phyloP scores from a whole-genome alignment of 2,329 filamentous ascomycete species.

The Cryoendolithus antarcticus region DNA sequence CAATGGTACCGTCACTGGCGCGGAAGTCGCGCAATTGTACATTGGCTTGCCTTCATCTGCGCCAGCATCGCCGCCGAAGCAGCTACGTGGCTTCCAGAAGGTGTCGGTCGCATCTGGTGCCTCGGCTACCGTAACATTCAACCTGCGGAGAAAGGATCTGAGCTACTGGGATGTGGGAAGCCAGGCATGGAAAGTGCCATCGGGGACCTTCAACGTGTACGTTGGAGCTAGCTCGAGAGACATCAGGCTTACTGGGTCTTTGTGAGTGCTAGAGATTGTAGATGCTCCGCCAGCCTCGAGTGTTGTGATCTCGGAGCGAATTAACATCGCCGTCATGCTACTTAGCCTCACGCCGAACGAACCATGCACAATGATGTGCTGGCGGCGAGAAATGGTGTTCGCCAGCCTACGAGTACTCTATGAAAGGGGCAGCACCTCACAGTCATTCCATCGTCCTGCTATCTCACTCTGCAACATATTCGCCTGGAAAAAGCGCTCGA shows the following conservation, averaged over 20 bases:
- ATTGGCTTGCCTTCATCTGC: slow-evolving; percentile 17
- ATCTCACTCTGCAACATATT: too few species aligned
- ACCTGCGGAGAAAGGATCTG: slow-evolving; percentile 22
- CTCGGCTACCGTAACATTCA: slow-evolving; percentile 12
- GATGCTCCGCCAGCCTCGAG: too few species aligned
- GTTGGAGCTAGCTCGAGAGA: slow-evolving; percentile 14
- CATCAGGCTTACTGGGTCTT: slow-evolving; percentile 6
- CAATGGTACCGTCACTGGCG: slow-evolving; percentile 33
- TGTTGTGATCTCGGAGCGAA: too few species aligned
- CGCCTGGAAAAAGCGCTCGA: too few species aligned
- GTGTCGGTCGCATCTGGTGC: slow-evolving; percentile 17
- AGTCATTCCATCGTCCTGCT: too few species aligned
- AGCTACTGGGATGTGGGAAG: slow-evolving; percentile 24
- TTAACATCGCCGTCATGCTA: too few species aligned
- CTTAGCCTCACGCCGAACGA: too few species aligned
- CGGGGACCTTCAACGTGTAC: slow-evolving; percentile 19
- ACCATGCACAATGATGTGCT: too few species aligned
- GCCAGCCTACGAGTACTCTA: too few species aligned
- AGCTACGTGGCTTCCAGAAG: slow-evolving; percentile 18
- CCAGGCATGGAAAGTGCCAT: slow-evolving; percentile 25
- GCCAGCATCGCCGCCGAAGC: slow-evolving; percentile 10
- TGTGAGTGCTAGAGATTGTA: neutral
- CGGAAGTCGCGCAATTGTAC: slow-evolving; percentile 36
- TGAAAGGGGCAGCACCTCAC: too few species aligned
- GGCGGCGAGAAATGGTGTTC: too few species aligned